Conservation (phyloP, 495 filamentous ascomycete genomes). For the Hypoxylon trugodes region DNA sequence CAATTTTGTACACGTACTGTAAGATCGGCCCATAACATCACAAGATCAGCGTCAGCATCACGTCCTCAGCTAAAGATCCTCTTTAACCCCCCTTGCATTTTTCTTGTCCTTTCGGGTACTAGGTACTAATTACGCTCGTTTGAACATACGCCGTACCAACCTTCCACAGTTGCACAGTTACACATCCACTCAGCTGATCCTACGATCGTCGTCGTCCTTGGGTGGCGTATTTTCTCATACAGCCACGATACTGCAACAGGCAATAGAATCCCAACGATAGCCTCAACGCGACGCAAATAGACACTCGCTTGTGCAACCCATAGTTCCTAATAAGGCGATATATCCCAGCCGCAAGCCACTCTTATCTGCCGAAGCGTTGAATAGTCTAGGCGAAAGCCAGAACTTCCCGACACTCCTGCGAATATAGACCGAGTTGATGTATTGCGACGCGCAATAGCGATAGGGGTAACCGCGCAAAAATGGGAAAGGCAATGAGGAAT, state of each 20-base stretch:
- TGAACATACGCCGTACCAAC: slow-evolving; percentile 28
- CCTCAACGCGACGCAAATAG: slow-evolving; percentile 25
- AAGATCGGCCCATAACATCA: slow-evolving; percentile 15
- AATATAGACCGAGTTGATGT: slow-evolving; percentile 32
- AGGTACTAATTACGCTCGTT: slow-evolving; percentile 70
- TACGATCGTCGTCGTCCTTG: slow-evolving; percentile 5
- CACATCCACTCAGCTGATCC: slow-evolving; percentile 11
- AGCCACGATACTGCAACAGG: slow-evolving; percentile 15
- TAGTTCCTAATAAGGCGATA: slow-evolving; percentile 13
- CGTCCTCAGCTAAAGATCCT: slow-evolving; percentile 12
- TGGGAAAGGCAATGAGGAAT: slow-evolving; percentile 40
- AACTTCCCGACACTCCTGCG: neutral
- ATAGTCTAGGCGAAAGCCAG: slow-evolving; percentile 11
- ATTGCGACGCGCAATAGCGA: slow-evolving; percentile 26
- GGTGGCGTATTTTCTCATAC: slow-evolving; percentile 19
- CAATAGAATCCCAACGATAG: slow-evolving; percentile 23
- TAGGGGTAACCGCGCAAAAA: slow-evolving; percentile 37
- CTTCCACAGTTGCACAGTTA: too few relatives aligned
- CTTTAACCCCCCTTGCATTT: slow-evolving; percentile 13
- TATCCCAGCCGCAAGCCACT: neutral
- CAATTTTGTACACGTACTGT: slow-evolving; percentile 15
- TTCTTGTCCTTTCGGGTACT: slow-evolving; percentile 56
- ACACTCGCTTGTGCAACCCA: neutral
- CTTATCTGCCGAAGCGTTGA: neutral
- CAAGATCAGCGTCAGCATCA: slow-evolving; percentile 36